These are phyloP conservation scores for Aquilaria yunnanensis DNA, from an alignment of 345 rosid species.

Conservation along the genomic window DNA sequence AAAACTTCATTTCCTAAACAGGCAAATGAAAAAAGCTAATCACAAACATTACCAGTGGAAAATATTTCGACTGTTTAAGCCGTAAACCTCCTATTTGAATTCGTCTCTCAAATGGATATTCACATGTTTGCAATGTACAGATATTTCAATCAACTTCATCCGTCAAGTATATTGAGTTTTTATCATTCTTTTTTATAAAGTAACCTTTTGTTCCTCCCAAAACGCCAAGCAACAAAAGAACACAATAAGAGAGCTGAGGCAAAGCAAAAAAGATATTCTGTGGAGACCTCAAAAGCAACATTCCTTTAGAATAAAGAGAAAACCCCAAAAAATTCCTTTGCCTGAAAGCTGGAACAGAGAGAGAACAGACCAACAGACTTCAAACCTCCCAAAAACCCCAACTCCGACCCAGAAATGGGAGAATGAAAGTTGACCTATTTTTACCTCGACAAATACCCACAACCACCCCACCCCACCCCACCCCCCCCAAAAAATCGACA, in stretches of 20 bases:
- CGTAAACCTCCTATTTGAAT: too few relatives aligned
- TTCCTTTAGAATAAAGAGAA: neutral
- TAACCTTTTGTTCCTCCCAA: neutral
- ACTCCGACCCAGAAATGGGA: neutral
- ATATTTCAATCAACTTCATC: too few relatives aligned
- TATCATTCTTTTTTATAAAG: too few relatives aligned
- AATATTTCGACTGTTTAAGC: too few relatives aligned
- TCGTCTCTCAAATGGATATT: too few relatives aligned
- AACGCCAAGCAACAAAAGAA: neutral
- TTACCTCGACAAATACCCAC: neutral
- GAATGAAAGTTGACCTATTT: neutral
- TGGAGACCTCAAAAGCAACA: constrained; percentile 1
- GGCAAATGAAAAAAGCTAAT: too few relatives aligned
- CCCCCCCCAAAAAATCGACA: neutral
- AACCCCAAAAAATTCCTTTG: neutral
- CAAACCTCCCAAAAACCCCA: constrained; percentile 6
- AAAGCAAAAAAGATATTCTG: neutral
- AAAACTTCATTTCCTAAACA: too few relatives aligned
- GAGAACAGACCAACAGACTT: neutral
- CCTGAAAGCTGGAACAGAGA: neutral
- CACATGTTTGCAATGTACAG: too few relatives aligned
- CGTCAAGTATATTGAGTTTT: too few relatives aligned
- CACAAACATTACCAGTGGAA: too few relatives aligned
- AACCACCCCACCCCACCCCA: too few relatives aligned
- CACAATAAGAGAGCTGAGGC: constrained; percentile 1